Evolutionary conservation across 176 grass and related monocot species (phyloP).

Genomic region (Themeda triandra): DNA sequence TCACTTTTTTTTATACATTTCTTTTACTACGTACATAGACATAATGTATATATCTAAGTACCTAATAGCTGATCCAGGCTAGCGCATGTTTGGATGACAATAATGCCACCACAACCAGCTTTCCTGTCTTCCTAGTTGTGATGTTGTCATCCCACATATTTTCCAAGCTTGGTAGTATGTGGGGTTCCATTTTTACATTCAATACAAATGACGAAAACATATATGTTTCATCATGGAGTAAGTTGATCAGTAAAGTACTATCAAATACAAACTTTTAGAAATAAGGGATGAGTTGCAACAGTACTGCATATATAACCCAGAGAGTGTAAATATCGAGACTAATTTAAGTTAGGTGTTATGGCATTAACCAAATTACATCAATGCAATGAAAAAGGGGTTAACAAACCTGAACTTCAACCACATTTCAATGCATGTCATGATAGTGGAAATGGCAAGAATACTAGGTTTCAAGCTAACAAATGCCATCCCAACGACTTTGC

Average conservation of each 20-base stretch:
- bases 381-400: neutral
- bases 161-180: neutral
- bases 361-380: neutral
- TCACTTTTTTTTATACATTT: no score
- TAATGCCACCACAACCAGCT: neutral
- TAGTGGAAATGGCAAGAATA: neutral
- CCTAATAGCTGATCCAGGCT: no score
- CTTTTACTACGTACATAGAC: no score
- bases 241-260: neutral
- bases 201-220: neutral
- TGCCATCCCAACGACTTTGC: neutral
- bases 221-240: neutral
- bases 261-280: neutral
- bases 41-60: no score
- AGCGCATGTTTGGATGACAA: neutral
- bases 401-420: neutral
- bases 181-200: neutral
- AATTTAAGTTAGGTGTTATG: neutral
- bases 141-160: no score
- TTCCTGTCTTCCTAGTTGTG: neutral
- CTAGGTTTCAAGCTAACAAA: neutral
- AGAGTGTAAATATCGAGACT: neutral
- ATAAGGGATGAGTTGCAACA: neutral
- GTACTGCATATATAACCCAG: neutral
- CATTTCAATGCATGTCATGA: conserved; percentile 8